These are phyloP conservation scores for Moesziomyces sp. DNA, from an alignment of 1,284 basidiomycete genomes.

Conservation along the genomic window DNA sequence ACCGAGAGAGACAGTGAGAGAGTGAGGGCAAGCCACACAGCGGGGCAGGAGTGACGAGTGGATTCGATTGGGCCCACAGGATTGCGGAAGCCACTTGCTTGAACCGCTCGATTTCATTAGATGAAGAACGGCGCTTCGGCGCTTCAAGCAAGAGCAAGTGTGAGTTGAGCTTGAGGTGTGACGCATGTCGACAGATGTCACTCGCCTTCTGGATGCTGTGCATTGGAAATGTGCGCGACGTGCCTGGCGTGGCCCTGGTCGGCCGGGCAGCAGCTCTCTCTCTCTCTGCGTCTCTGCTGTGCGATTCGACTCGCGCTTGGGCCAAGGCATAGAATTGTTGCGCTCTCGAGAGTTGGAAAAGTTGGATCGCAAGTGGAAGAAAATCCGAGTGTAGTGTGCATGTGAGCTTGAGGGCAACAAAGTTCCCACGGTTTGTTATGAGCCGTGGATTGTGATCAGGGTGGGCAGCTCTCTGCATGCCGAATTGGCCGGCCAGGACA, in stretches of 20 bases:
- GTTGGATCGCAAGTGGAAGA: not conserved
- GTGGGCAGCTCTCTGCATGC: not conserved
- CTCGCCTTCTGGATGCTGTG: not conserved
- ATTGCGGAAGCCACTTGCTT: not conserved
- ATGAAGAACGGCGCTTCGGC: too few species aligned
- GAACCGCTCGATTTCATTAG: not conserved
- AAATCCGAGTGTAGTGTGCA: not conserved
- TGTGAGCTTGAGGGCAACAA: conserved; percentile 7
- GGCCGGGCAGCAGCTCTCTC: too few species aligned
- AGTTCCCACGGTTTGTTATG: conserved; percentile 17
- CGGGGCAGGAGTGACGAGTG: not conserved
- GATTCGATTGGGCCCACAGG: not conserved
- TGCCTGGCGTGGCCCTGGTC: too few species aligned
- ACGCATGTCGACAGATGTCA: conserved; percentile 28
- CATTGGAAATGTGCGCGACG: not conserved
- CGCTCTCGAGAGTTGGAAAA: not conserved
- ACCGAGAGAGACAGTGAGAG: too few species aligned
- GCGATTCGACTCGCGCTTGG: too few species aligned
- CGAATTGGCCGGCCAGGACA: not conserved
- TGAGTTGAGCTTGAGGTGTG: not conserved
- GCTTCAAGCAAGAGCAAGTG: too few species aligned
- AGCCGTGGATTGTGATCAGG: conserved; percentile 5
- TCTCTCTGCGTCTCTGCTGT: too few species aligned
- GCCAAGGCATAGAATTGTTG: too few species aligned
- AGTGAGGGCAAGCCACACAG: too few species aligned